phyloP scores from a whole-genome alignment of 2,329 filamentous ascomycete species.

The Aspergillus carbonarius region DNA sequence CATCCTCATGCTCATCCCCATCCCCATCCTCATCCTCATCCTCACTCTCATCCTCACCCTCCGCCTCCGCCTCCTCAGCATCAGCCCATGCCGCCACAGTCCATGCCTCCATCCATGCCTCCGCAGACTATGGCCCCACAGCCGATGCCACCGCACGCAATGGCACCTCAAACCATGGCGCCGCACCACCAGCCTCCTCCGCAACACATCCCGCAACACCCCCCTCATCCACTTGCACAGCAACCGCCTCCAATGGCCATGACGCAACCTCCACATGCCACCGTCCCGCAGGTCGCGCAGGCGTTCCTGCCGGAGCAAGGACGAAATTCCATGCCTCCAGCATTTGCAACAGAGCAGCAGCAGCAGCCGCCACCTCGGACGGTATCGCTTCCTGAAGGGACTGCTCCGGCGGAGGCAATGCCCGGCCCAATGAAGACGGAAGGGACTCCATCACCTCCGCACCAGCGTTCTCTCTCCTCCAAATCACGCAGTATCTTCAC shows the following conservation, averaged over 20 bases:
- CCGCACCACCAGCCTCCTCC: slow-evolving; percentile 39
- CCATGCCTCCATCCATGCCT: slow-evolving; percentile 23
- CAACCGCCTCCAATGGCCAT: slow-evolving; percentile 27
- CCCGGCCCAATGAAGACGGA: slow-evolving; percentile 40
- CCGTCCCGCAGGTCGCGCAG: slow-evolving; percentile 59
- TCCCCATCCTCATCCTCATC: slow-evolving; percentile 29
- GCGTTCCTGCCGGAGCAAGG: slow-evolving; percentile 75
- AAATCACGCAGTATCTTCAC: slow-evolving; percentile 95
- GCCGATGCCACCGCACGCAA: slow-evolving; percentile 35
- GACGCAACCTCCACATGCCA: slow-evolving; percentile 40
- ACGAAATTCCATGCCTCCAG: slow-evolving; percentile 70
- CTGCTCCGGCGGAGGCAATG: slow-evolving; percentile 55
- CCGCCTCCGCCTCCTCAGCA: slow-evolving; percentile 30
- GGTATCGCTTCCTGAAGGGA: slow-evolving; percentile 57
- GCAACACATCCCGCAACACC: slow-evolving; percentile 43
- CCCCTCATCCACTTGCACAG: slow-evolving; percentile 37
- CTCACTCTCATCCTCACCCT: slow-evolving; percentile 14
- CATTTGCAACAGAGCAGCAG: slow-evolving; percentile 61
- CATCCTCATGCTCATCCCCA: slow-evolving; percentile 15
- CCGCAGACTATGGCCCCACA: slow-evolving; percentile 24
- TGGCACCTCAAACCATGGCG: slow-evolving; percentile 44
- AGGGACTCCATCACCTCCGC: slow-evolving; percentile 46
- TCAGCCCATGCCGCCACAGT: slow-evolving; percentile 27
- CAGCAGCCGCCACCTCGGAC: slow-evolving; percentile 61
- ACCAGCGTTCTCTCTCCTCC: slow-evolving; percentile 62